phyloP scores from a whole-genome alignment of 2,329 filamentous ascomycete species.

The Penicillium sp. region DNA sequence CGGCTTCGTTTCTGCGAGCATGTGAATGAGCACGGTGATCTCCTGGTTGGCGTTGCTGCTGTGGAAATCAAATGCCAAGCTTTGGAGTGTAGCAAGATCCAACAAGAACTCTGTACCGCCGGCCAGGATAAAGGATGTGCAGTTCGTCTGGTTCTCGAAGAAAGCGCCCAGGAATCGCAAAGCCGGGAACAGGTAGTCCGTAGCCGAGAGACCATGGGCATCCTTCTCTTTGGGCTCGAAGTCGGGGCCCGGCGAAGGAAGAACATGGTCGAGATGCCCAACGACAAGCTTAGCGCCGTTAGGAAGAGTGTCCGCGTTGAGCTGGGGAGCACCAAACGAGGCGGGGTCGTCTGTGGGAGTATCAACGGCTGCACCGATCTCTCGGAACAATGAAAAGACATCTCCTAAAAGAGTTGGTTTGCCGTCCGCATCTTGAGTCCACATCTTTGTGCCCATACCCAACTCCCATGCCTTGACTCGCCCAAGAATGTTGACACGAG shows the following conservation, averaged over 20 bases:
- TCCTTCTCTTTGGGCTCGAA: constrained; percentile 44
- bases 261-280: constrained; percentile 25
- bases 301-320: constrained; percentile 28
- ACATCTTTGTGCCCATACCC: constrained; percentile 71
- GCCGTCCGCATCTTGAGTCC: constrained; percentile 52
- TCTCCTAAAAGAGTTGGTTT: constrained; percentile 53
- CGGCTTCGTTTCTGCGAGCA: constrained; percentile 70
- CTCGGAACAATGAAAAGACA: constrained; percentile 31
- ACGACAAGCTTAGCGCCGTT: constrained; percentile 30
- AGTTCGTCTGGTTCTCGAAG: constrained; percentile 64
- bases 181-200: constrained; percentile 65
- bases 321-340: constrained; percentile 21
- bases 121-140: constrained; percentile 62
- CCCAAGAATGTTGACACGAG: constrained; percentile 66
- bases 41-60: constrained; percentile 60
- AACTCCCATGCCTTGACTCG: constrained; percentile 58
- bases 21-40: constrained; percentile 64
- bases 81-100: constrained; percentile 73
- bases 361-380: constrained; percentile 27
- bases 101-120: constrained; percentile 77
- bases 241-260: constrained; percentile 18
- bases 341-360: constrained; percentile 19
- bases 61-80: constrained; percentile 64
- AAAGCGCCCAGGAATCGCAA: constrained; percentile 70
- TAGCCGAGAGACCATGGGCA: constrained; percentile 46